Percentiles rank a stretch among this genome's conserved stretches.
These are phyloP conservation scores for Pecoramyces ruminantium DNA, from an alignment of 192 early-diverging fungal species.

Conservation along the genomic window DNA sequence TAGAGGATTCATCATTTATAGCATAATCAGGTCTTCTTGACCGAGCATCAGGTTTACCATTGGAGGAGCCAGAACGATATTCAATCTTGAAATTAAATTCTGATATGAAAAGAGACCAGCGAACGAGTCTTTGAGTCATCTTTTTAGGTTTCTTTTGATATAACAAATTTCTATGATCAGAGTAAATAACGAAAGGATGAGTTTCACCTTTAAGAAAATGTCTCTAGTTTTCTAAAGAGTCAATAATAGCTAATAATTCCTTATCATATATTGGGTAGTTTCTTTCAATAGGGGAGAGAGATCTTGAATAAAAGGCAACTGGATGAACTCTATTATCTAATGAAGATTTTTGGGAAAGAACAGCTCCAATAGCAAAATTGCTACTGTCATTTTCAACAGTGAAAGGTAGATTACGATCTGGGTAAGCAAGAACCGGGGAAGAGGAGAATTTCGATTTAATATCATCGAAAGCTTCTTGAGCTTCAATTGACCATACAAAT, in stretches of 20 bases:
- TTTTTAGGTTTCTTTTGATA: constrained; percentile 10
- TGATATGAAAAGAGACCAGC: constrained; percentile 7
- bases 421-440: constrained; percentile 11
- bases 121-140: constrained; percentile 13
- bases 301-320: constrained; percentile 5
- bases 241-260: constrained; percentile 22
- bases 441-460: constrained; percentile 10
- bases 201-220: constrained; percentile 10
- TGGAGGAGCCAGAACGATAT: constrained; percentile 9
- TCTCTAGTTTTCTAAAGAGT: constrained; percentile 15
- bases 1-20: too few species aligned
- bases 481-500: not conserved
- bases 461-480: constrained; percentile 8
- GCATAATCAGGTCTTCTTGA: not conserved
- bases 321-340: not conserved
- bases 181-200: constrained; percentile 8
- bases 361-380: constrained; percentile 12
- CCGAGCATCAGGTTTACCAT: constrained; percentile 12
- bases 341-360: constrained; percentile 9
- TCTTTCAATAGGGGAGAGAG: constrained; percentile 2
- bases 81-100: constrained; percentile 8
- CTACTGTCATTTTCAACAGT: constrained; percentile 16
- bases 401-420: constrained; percentile 9
- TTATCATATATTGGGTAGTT: constrained; percentile 17
- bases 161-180: constrained; percentile 20